Conservation (phyloP, 2,329 filamentous ascomycete species). For the Botrytis paeoniae region DNA sequence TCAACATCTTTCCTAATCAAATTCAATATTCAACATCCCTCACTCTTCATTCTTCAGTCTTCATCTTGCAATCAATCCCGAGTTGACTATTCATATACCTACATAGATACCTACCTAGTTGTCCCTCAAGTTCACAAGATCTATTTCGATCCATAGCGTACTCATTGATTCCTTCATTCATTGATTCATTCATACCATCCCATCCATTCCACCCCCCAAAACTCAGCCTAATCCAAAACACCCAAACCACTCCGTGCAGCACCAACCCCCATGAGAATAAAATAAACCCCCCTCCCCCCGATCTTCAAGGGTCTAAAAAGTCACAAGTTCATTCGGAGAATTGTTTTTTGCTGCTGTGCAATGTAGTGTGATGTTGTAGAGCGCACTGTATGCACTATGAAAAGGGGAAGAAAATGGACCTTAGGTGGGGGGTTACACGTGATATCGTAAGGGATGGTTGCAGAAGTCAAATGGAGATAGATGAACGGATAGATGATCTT, state of each 20-base stretch:
- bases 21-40: neutral
- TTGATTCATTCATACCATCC: neutral
- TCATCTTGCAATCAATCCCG: neutral
- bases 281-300: neutral
- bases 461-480: neutral
- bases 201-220: neutral
- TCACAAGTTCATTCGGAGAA: neutral
- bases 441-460: neutral
- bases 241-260: neutral
- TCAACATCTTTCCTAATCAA: no score
- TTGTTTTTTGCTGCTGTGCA: neutral
- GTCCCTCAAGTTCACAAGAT: neutral
- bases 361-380: neutral
- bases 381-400: neutral
- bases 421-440: neutral
- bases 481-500: neutral
- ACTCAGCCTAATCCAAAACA: neutral
- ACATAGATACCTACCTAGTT: neutral
- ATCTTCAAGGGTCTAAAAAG: neutral
- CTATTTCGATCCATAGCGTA: neutral
- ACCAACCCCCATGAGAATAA: neutral
- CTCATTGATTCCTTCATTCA: neutral
- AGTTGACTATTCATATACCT: neutral
- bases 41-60: neutral
- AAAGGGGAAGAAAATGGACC: neutral